Evolutionary conservation across 139 green algal genomes (phyloP).

Genomic region (Tetraselmis striata): DNA sequence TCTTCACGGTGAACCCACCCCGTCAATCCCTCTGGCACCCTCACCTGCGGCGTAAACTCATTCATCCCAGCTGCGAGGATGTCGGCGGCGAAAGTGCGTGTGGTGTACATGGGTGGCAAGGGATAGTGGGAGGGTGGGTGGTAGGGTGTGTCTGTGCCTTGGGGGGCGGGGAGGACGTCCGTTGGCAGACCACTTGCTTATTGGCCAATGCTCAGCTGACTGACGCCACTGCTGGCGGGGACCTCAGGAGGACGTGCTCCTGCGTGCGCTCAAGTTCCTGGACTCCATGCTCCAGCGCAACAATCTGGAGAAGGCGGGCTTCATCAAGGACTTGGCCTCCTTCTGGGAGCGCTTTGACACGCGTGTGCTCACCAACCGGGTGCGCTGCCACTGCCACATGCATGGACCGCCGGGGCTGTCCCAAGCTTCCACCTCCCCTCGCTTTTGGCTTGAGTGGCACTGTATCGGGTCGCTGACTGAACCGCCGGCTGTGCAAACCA

Average conservation of each 20-base stretch:
- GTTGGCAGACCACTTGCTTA: too few relatives aligned
- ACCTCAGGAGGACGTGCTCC: slow-evolving; percentile 50
- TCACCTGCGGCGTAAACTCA: too few relatives aligned
- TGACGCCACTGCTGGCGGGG: too few relatives aligned
- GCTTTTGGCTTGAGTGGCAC: not conserved
- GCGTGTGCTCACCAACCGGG: slow-evolving; percentile 56
- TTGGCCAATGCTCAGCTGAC: too few relatives aligned
- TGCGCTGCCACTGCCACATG: slow-evolving; percentile 15
- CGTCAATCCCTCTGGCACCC: not conserved
- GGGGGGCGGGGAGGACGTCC: too few relatives aligned
- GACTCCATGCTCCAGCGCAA: slow-evolving; percentile 74
- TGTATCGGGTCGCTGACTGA: not conserved
- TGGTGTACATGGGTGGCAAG: too few relatives aligned
- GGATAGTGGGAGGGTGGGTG: too few relatives aligned
- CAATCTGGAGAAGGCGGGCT: slow-evolving; percentile 55
- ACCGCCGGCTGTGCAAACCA: not conserved
- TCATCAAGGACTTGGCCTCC: slow-evolving; percentile 57
- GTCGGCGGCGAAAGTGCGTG: too few relatives aligned
- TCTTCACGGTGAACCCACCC: slow-evolving; percentile 36
- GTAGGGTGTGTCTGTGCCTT: too few relatives aligned
- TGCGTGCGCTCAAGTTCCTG: slow-evolving; percentile 60
- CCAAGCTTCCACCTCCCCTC: too few relatives aligned
- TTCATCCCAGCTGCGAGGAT: too few relatives aligned
- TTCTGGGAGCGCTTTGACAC: slow-evolving; percentile 62
- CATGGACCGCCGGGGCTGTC: not conserved